Evolutionary conservation across 192 early-diverging fungal genomes (phyloP).

Genomic region (Backusella luteola): DNA sequence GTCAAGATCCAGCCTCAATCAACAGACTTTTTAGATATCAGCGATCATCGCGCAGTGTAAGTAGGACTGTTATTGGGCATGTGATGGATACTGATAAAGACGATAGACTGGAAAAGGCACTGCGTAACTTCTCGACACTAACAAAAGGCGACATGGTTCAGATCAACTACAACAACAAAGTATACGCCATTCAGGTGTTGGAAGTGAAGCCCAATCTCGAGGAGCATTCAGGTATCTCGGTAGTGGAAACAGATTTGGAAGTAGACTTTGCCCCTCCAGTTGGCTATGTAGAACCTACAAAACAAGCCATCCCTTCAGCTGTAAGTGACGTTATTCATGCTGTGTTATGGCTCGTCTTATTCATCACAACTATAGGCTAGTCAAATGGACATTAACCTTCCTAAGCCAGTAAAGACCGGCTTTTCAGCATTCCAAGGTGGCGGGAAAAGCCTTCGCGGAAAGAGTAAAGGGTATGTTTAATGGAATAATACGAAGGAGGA

Average conservation of each 20-base stretch:
- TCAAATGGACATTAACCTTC: slow-evolving; percentile 27
- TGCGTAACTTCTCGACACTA: slow-evolving; percentile 89
- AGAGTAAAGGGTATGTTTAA: slow-evolving; percentile 38
- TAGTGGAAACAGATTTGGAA: slow-evolving; percentile 97
- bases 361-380: slow-evolving; percentile 18
- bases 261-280: slow-evolving; percentile 96
- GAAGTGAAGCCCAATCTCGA: slow-evolving; percentile 74
- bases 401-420: slow-evolving; percentile 2
- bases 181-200: slow-evolving; percentile 88
- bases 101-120: slow-evolving; percentile 80
- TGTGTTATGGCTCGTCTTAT: background rate
- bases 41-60: slow-evolving; percentile 92
- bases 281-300: slow-evolving; percentile 88
- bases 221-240: slow-evolving; percentile 75
- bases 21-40: slow-evolving; percentile 94
- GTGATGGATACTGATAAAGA: background rate
- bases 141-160: slow-evolving; percentile 91
- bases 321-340: background rate
- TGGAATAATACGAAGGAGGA: background rate
- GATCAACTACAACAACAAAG: slow-evolving; percentile 86
- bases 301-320: slow-evolving; percentile 17
- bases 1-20: slow-evolving; percentile 98
- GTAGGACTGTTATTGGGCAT: slow-evolving; percentile 3
- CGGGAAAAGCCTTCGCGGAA: slow-evolving; percentile 33
- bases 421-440: slow-evolving; percentile 31